Percentiles rank a stretch among this genome's conserved stretches.
Evolutionary conservation across 129 eudicot species (phyloP).

Genomic region (Ambrosia artemisiifolia): DNA sequence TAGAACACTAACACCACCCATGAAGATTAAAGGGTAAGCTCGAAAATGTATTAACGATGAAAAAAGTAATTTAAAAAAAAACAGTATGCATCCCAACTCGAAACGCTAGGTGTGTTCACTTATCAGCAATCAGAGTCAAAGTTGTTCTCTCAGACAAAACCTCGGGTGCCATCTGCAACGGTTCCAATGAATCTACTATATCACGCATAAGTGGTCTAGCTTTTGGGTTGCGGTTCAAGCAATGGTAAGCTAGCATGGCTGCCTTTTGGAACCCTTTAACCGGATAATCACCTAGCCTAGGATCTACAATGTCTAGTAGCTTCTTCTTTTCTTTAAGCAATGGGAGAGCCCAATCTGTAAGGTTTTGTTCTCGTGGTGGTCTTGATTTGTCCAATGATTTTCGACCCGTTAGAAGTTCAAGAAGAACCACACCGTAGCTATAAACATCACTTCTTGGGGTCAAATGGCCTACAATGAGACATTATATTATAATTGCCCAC

Average conservation of each 20-base stretch:
- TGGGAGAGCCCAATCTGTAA: constrained; percentile 93
- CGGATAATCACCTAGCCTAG: constrained; percentile 86
- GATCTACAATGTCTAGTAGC: constrained; percentile 66
- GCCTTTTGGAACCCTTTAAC: constrained; percentile 83
- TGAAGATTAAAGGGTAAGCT: constrained; percentile 13
- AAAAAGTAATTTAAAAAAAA: constrained; percentile 11
- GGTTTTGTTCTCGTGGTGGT: constrained; percentile 86
- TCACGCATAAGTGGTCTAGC: constrained; percentile 97
- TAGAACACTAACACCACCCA: constrained; percentile 18
- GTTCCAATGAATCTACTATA: constrained; percentile 93
- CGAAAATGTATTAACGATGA: background rate
- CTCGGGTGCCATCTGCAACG: constrained; percentile 57
- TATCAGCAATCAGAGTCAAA: constrained; percentile 39
- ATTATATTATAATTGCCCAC: too few species aligned
- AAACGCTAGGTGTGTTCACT: constrained; percentile 23
- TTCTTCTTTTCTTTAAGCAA: constrained; percentile 85
- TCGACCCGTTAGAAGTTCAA: constrained; percentile 90
- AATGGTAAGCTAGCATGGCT: constrained; percentile 94
- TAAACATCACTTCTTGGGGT: constrained; percentile 92
- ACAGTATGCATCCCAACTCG: constrained; percentile 26
- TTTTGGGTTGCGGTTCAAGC: constrained; percentile 90
- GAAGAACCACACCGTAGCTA: constrained; percentile 88
- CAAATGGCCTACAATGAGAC: constrained; percentile 57
- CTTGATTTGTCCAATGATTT: constrained; percentile 86
- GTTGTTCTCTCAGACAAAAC: constrained; percentile 29